These are phyloP conservation scores for Hyaloperonospora arabidopsidis DNA, from an alignment of 352 stramenopile species.

Conservation along the genomic window DNA sequence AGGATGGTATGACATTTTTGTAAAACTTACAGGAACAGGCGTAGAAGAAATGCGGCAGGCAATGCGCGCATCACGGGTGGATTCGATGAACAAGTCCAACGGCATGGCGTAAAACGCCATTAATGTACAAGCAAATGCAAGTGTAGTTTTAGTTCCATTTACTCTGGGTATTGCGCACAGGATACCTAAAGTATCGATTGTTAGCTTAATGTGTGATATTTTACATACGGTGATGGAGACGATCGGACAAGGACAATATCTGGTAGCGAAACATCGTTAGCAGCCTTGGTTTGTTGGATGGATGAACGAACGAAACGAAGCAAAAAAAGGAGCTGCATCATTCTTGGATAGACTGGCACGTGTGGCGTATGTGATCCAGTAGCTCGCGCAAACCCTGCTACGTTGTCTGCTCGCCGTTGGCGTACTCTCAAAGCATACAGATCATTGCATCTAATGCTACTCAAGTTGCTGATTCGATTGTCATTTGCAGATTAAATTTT, in stretches of 20 bases:
- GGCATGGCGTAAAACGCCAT: constrained; percentile 20
- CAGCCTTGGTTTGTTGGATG: constrained; percentile 5
- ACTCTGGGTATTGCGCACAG: constrained; percentile 1
- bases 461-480: no score
- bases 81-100: constrained; percentile 19
- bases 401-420: constrained; percentile 4
- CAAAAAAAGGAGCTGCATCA: neutral
- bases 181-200: no score
- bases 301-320: neutral
- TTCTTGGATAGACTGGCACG: no score
- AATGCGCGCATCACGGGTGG: constrained; percentile 39
- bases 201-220: no score
- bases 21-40: constrained; percentile 57
- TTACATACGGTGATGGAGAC: no score
- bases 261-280: no score
- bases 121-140: neutral
- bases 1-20: constrained; percentile 73
- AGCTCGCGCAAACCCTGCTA: neutral
- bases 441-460: no score
- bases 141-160: neutral
- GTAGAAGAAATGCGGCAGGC: constrained; percentile 61
- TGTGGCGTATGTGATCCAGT: constrained; percentile 21
- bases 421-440: no score
- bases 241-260: no score
- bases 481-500: no score